A percentile compares a stretch with the other conserved stretches of the same genome.
phyloP scores from a whole-genome alignment of 176 grass and related monocot genomes.

The Rhynchospora breviuscula region DNA sequence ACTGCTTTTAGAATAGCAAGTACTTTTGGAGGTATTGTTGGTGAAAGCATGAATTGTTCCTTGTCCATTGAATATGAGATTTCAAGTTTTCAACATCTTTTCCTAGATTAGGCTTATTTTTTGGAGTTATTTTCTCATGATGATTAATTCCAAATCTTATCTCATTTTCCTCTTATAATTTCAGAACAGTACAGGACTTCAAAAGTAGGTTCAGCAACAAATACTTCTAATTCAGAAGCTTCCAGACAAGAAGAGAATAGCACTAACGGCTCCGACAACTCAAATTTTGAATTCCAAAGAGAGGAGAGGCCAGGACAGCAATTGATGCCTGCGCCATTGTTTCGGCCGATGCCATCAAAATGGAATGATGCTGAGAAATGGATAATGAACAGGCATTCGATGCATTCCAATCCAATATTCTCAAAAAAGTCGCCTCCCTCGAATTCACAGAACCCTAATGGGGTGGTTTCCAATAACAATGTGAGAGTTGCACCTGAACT shows the following conservation, averaged over 20 bases:
- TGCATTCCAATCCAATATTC: constrained; percentile 72
- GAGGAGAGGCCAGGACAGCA: constrained; percentile 36
- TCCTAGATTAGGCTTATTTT: neutral
- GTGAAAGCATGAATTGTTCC: neutral
- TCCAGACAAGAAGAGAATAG: constrained; percentile 31
- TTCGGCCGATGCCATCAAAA: constrained; percentile 76
- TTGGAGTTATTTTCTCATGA: neutral
- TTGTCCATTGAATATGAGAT: neutral
- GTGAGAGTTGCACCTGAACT: constrained; percentile 22
- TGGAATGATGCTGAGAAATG: constrained; percentile 99
- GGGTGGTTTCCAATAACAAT: constrained; percentile 6
- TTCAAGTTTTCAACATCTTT: neutral
- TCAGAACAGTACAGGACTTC: constrained; percentile 6
- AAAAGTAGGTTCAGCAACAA: constrained; percentile 17
- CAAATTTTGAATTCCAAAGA: constrained; percentile 70
- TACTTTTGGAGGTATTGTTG: neutral
- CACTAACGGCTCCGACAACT: constrained; percentile 36
- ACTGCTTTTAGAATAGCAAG: neutral
- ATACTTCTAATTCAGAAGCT: constrained; percentile 25
- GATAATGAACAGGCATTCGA: constrained; percentile 67
- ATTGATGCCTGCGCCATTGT: constrained; percentile 35
- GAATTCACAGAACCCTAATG: constrained; percentile 5
- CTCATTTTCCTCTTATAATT: neutral
- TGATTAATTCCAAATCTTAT: neutral
- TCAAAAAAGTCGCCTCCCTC: constrained; percentile 32